A percentile compares a stretch with the other conserved stretches of the same genome.
phyloP scores from a whole-genome alignment of 2,329 filamentous ascomycete species.

The Aspergillus sojae region DNA sequence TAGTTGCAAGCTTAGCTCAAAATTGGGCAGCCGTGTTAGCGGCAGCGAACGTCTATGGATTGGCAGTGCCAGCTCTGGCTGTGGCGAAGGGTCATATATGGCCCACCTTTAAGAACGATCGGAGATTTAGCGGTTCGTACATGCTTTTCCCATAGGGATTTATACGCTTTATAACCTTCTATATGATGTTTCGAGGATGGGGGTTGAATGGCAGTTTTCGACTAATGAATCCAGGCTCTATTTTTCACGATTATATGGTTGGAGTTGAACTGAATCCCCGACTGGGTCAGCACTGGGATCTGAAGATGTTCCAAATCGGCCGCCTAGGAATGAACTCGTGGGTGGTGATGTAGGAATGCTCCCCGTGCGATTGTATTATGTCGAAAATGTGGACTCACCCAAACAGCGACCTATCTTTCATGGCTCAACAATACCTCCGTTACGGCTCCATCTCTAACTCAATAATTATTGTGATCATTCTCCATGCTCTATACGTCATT shows the following conservation, averaged over 20 bases:
- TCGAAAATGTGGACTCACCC: not conserved
- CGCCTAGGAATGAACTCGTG: not conserved
- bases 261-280: not conserved
- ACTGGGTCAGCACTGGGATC: not conserved
- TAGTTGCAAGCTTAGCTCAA: not conserved
- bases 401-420: constrained; percentile 10
- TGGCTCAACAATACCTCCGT: constrained; percentile 2
- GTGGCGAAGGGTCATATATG: too few relatives aligned
- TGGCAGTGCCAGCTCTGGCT: too few relatives aligned
- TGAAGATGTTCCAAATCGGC: not conserved
- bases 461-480: constrained; percentile 43
- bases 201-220: not conserved
- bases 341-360: not conserved
- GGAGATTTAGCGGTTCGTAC: too few relatives aligned
- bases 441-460: constrained; percentile 3
- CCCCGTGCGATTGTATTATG: not conserved
- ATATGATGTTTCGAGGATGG: too few relatives aligned
- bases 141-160: too few relatives aligned
- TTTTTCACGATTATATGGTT: not conserved
- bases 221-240: not conserved
- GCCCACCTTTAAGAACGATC: too few relatives aligned
- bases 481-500: constrained; percentile 51
- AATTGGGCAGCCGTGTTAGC: not conserved
- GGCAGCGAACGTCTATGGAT: too few relatives aligned
- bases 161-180: too few relatives aligned